Evolutionary conservation across 768 basidiomycete species (phyloP).

Genomic region (Chlorophyllum brunneum): DNA sequence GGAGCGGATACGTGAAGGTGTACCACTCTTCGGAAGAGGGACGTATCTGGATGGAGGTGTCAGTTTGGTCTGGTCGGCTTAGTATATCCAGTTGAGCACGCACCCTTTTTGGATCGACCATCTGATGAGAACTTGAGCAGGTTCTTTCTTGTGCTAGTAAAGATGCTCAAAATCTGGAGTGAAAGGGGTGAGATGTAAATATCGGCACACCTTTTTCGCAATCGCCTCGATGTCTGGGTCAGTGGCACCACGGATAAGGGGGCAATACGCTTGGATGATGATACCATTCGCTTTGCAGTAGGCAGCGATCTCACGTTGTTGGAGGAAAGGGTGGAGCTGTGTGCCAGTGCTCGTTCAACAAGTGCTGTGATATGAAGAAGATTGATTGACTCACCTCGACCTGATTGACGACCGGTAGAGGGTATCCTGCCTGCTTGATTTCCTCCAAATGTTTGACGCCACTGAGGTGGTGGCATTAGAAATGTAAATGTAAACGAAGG

Average conservation of each 20-base stretch:
- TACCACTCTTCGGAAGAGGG: conserved; percentile 12
- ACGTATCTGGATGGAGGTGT: background rate
- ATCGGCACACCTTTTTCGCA: conserved; percentile 7
- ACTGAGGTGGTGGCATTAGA: conserved; percentile 28
- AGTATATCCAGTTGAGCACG: conserved; percentile 15
- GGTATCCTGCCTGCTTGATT: conserved; percentile 53
- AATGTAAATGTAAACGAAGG: background rate
- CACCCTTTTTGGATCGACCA: conserved; percentile 86
- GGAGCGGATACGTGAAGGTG: conserved; percentile 12
- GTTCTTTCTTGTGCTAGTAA: conserved; percentile 48
- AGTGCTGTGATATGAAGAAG: background rate
- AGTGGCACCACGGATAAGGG: conserved; percentile 49
- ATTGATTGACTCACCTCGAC: conserved; percentile 48
- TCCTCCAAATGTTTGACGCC: conserved; percentile 67
- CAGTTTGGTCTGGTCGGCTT: background rate
- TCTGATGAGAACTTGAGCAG: conserved; percentile 75
- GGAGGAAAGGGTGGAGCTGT: conserved; percentile 73
- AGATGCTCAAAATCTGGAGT: background rate
- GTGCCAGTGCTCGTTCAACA: background rate
- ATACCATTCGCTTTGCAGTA: conserved; percentile 62
- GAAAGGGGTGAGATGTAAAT: no score
- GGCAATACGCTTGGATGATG: conserved; percentile 64
- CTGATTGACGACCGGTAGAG: conserved; percentile 69
- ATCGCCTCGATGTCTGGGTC: conserved; percentile 9
- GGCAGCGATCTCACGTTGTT: conserved; percentile 70